Base-by-base conservation (phyloP, 2,329 filamentous ascomycete genomes). In the Penicillium sp. region DNA sequence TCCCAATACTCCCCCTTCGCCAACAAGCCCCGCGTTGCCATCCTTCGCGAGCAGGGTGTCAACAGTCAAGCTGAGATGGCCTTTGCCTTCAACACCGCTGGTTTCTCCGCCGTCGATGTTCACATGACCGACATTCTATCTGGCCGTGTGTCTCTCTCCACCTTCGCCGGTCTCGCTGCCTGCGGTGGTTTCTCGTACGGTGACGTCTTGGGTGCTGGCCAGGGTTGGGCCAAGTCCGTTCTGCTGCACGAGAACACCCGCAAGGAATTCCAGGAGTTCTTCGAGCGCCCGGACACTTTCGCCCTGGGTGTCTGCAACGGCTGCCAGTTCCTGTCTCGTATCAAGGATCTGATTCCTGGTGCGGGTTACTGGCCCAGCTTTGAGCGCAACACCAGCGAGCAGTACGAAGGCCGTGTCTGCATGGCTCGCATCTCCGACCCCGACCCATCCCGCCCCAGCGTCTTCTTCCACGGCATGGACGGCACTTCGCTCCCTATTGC, bases 61-160 rank as follows among this genome's bases (percentile, higher is more conserved):
- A 97, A 99, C 77, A 91, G 92, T 41, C 86, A 97, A 68, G 87
- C 91, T n/a, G 94, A 99, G 75, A 96, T 99, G 91, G 94, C 94
- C 1, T 97, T 96, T 70, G 92, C 92, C 48, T 97, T 97, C 82
- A 87, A 89, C 63, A 87, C 87, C 36, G 93, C 94, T 43, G 93
- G 93, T 38, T 97, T 97, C 78, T 88, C 92, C 49, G 86, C 92
- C 15, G 85, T 97, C 46, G 93, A 99, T 70, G 88, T 97, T 1
- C 93, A 97, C 81, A 97, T 99, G 94, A 94, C 89, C 4, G 93
- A 97, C 68, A 82, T 89, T 48, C 87, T 97, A 55, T 86, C 91
- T 25, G 86, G 85, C 11, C 88, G 90, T 16, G 86, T 90, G 60
- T 92, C 90, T 0, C 86, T 99, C 9, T 82, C 87, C 40, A 87